These are phyloP conservation scores for Corylus heterophylla DNA, from an alignment of 306 rosid species.

Conservation along the genomic window DNA sequence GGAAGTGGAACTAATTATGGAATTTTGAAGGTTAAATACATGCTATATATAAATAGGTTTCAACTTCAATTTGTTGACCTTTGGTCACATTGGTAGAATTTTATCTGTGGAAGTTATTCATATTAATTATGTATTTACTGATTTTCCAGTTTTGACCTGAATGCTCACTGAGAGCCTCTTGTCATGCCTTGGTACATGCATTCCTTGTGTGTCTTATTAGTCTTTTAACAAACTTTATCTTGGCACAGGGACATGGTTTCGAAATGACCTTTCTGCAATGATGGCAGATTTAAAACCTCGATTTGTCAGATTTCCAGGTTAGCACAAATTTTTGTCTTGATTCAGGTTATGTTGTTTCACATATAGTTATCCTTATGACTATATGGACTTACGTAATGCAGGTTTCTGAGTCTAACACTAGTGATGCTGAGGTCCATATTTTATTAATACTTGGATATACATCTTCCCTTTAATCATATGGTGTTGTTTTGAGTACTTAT, in stretches of 20 bases:
- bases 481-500: not conserved
- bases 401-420: not conserved
- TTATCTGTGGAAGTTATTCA: not conserved
- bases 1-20: not conserved
- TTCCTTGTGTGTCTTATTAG: slow-evolving; percentile 10
- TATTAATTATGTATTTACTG: too few relatives aligned
- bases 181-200: not conserved
- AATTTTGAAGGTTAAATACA: not conserved
- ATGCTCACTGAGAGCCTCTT: too few relatives aligned
- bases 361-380: not conserved
- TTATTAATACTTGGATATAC: not conserved
- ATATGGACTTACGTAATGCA: not conserved
- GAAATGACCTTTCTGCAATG: slow-evolving; percentile 68
- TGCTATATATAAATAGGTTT: not conserved
- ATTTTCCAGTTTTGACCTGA: too few relatives aligned
- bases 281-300: slow-evolving; percentile 59
- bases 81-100: not conserved
- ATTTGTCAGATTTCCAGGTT: slow-evolving; percentile 93
- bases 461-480: not conserved
- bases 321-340: slow-evolving; percentile 13
- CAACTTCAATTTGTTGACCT: not conserved
- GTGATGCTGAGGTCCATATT: not conserved
- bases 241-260: slow-evolving; percentile 83
- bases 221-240: slow-evolving; percentile 27
- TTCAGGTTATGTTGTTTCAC: slow-evolving; percentile 9